These are phyloP conservation scores for Sergeia podlipaevii DNA, from an alignment of 208 protist species.

Conservation along the genomic window DNA sequence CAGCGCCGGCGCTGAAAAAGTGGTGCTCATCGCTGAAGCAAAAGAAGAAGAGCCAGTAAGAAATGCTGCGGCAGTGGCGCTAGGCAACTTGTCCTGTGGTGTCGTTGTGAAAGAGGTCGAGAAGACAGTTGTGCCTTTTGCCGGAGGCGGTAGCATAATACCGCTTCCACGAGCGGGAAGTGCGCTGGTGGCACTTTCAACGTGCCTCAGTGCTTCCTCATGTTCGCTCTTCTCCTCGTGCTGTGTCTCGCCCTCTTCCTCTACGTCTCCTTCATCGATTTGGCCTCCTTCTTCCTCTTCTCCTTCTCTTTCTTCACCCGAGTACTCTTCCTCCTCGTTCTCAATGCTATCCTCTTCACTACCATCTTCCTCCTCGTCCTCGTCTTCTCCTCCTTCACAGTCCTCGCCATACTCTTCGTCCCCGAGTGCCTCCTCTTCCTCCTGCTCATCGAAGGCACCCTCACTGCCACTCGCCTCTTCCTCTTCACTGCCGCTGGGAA, in stretches of 20 bases:
- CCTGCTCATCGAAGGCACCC: conserved; percentile 7
- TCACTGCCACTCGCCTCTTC: background rate
- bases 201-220: background rate
- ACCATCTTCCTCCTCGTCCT: background rate
- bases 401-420: no score
- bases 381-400: conserved; percentile 1
- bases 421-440: background rate
- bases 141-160: no score
- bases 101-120: no score
- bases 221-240: background rate
- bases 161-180: background rate
- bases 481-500: background rate
- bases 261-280: background rate
- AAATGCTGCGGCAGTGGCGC: no score
- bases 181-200: background rate
- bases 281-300: background rate
- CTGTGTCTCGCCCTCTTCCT: background rate
- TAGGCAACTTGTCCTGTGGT: no score
- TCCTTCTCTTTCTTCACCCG: background rate
- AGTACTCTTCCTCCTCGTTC: background rate
- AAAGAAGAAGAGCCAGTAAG: no score
- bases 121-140: no score
- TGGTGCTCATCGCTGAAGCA: no score
- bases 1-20: no score
- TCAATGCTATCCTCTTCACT: background rate